Evolutionary conservation across 1,284 basidiomycete genomes (phyloP).

Genomic region (Trichosporon faecale): DNA sequence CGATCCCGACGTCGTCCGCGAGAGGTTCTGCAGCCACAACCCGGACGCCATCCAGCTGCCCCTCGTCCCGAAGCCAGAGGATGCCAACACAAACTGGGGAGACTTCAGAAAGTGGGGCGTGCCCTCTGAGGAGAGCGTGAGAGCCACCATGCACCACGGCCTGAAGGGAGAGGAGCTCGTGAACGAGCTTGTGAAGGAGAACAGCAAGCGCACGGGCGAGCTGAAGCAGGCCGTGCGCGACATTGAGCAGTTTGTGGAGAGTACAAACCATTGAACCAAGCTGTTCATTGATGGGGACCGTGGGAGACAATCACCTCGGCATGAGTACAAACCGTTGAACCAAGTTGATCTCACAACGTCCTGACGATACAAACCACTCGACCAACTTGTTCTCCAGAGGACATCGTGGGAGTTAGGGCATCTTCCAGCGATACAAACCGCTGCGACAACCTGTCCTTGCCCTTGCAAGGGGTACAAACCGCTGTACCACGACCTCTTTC

Average conservation of each 20-base stretch:
- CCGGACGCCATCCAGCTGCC: neutral
- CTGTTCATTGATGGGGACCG: neutral
- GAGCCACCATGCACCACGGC: neutral
- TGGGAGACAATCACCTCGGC: too few species aligned
- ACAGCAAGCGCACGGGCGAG: neutral
- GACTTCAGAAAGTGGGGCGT: conserved; percentile 3
- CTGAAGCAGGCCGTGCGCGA: neutral
- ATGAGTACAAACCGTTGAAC: neutral
- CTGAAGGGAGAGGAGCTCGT: neutral
- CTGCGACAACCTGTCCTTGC: neutral
- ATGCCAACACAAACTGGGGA: neutral
- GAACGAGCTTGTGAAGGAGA: neutral
- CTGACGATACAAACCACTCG: neutral
- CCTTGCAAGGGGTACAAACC: neutral
- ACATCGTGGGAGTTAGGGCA: too few species aligned
- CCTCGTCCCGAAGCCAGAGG: neutral
- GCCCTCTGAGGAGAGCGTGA: conserved; percentile 2
- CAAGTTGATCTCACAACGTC: neutral
- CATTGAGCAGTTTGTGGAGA: neutral
- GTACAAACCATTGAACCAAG: neutral
- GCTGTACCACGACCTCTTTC: neutral
- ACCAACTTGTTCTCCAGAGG: too few species aligned
- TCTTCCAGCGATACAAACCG: too few species aligned
- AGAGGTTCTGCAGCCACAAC: neutral
- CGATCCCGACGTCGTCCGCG: neutral